These are phyloP conservation scores for Allium cepa DNA, from an alignment of 106 monocot genomes.

Conservation along the genomic window DNA sequence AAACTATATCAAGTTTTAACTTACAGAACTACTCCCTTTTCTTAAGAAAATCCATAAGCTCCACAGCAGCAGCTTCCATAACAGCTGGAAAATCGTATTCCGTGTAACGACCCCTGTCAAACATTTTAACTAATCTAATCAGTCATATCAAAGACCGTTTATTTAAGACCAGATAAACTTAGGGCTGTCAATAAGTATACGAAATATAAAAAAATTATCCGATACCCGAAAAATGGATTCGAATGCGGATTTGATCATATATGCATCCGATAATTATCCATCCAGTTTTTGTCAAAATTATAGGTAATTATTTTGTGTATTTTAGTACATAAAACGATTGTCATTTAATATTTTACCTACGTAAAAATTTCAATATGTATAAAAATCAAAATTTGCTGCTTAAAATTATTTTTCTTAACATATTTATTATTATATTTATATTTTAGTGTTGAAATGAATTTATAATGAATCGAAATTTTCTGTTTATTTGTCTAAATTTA, in stretches of 20 bases:
- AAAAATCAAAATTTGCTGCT: no score
- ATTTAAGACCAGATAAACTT: not conserved
- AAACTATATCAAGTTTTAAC: no score
- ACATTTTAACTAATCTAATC: constrained; percentile 2
- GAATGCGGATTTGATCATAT: not conserved
- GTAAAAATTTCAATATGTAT: no score
- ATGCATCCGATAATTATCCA: not conserved
- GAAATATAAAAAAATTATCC: not conserved
- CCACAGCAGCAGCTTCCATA: constrained; percentile 79
- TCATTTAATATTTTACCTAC: no score
- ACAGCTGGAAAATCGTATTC: constrained; percentile 70
- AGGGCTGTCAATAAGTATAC: no score
- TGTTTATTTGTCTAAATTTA: no score
- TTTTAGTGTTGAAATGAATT: no score
- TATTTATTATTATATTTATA: no score
- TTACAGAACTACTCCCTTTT: constrained; percentile 9
- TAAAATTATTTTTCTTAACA: no score
- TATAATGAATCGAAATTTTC: no score
- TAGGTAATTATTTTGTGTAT: not conserved
- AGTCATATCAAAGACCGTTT: not conserved
- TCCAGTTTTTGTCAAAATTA: not conserved
- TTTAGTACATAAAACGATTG: no score
- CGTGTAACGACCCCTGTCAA: constrained; percentile 72
- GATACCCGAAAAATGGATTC: not conserved
- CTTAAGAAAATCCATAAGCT: constrained; percentile 55